Base-by-base conservation (phyloP, 2,329 filamentous ascomycete genomes). In the Leptographium lundbergii region DNA sequence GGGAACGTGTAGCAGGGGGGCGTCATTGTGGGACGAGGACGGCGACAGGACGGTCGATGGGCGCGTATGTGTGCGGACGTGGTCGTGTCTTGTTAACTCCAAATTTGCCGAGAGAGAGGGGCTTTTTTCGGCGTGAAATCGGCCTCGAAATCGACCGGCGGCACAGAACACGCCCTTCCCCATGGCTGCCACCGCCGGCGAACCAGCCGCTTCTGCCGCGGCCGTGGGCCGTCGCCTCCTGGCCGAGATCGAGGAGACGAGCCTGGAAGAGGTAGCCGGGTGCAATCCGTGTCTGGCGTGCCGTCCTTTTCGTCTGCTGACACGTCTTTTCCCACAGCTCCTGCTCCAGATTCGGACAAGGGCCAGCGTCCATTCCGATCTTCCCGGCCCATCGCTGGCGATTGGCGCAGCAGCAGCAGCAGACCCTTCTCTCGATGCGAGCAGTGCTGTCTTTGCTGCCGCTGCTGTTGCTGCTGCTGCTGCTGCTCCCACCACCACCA, bases 241-340 rank as follows among this genome's bases (percentile, higher is more conserved):
- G 54, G 72, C 69, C 4, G 81, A 85, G 66, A 71, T 84, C 56
- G 79, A 82, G 65, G 78, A 81, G 68, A 73, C 71, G 61, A 83
- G 72, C 67, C 70, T 86, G 48, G 81, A 85, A 66, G 78, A 84
- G 75, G 83, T 86, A 63, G 34, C 66, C n/a, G n/a, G n/a, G n/a
- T n/a, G n/a, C n/a, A n/a, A n/a, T n/a, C n/a, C n/a, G n/a, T n/a
- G n/a, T n/a, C n/a, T n/a, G n/a, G n/a, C n/a, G n/a, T n/a, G n/a
- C n/a, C n/a, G n/a, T n/a, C n/a, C n/a, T n/a, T n/a, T n/a, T n/a
- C n/a, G n/a, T 58, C 24, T 45, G 59, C 60, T 60, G 54, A 27
- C 58, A 58, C 10, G 32, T 34, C 53, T 55, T 57, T 52, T n/a
- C 56, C 24, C 13, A 13, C 34, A 63, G 62, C 53, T 61, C 39